These are phyloP conservation scores for Nissolia schottii DNA, from an alignment of 306 rosid species.

Conservation along the genomic window DNA sequence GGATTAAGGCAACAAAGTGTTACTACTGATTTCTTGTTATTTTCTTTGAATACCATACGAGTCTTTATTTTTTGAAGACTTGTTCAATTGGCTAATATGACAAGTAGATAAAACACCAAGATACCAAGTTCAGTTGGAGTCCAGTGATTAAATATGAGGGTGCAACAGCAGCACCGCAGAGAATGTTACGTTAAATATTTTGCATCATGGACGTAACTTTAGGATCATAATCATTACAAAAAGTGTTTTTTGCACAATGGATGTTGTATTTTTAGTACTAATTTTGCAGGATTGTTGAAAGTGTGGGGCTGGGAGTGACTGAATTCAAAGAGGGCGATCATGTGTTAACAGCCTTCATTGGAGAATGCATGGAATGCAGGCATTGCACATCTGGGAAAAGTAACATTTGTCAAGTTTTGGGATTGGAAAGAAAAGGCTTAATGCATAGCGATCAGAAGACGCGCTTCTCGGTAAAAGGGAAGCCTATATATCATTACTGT, in stretches of 20 bases:
- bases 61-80: background rate
- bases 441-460: conserved; percentile 97
- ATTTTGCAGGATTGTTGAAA: conserved; percentile 85
- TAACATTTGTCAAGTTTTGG: conserved; percentile 75
- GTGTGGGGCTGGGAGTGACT: conserved; percentile 79
- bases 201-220: background rate
- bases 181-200: background rate
- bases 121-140: background rate
- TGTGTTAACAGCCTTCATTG: conserved; percentile 86
- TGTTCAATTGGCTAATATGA: background rate
- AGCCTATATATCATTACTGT: conserved; percentile 85
- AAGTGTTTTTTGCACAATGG: background rate
- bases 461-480: conserved; percentile 77
- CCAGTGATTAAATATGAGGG: background rate
- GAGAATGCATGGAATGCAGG: conserved; percentile 81
- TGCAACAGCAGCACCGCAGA: background rate
- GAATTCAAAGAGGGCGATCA: conserved; percentile 83
- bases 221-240: background rate
- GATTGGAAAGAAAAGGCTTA: conserved; percentile 80
- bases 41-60: background rate
- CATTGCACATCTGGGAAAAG: conserved; percentile 76
- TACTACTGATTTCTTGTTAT: background rate
- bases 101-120: background rate
- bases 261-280: background rate
- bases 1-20: background rate